Evolutionary conservation across 768 basidiomycete genomes (phyloP), one percentile per base, ranked within the genome.

Genomic region (Chalciporus chontae): DNA sequence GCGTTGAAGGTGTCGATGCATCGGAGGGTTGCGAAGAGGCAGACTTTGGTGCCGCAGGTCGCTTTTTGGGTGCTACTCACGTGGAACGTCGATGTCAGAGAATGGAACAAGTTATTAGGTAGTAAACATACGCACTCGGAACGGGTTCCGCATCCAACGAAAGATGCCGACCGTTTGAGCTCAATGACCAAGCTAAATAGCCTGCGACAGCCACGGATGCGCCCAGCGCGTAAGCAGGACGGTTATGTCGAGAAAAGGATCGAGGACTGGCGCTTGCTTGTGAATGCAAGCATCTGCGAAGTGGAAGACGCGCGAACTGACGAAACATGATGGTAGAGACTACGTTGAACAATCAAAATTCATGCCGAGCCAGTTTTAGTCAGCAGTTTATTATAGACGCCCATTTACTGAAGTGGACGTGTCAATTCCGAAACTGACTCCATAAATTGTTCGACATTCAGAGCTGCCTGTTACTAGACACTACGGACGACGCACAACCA

Each of bases 231-330:
- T 73, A 57, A 50, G 62, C 56, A 10, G 64, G 48, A 26, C 56
- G 62, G 41, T 53, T 51, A 70, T 69, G 41, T 47, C 62, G 65
- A 40, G 55, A 5, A 54, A 63, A 59, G 26, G 18, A 38, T 43
- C 47, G 36, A 53, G 61, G 8, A 48, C 46, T 67, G 31, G 63
- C 44, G 6, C 61, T 47, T 45, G 54, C 57, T 37, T 63, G 62
- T 18, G 83, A 80, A 56, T 84, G 79, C 15, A 85, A 39, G 47
- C 73, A 73, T 62, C 80, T 71, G 51, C 77, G 75, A 7, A 83
- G 64, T 18, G 81, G 72, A 47, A 78, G 68, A 69, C 75, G 78
- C 58, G 78, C 68, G 15, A 81, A 66, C 52, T 77, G 73, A 54
- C 77, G 69, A 59, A 85, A 73, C 83, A 84, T 85, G 52, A 23